A percentile compares a stretch with the other conserved stretches of the same genome.
phyloP scores from a whole-genome alignment of 2,329 filamentous ascomycete species.

The Bimuria novae-zelandiae region DNA sequence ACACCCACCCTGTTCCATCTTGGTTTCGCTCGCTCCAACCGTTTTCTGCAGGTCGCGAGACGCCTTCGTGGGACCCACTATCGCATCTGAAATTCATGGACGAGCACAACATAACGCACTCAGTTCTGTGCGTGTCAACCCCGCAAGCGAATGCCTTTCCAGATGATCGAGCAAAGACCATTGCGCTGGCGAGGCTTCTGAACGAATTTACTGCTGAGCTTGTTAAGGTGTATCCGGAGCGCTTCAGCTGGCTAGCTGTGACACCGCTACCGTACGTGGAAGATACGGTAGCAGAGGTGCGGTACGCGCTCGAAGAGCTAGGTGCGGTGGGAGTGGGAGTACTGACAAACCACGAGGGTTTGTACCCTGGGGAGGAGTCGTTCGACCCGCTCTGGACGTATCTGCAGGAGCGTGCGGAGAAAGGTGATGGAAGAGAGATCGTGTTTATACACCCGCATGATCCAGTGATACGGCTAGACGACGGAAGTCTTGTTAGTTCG shows the following conservation, averaged over 20 bases:
- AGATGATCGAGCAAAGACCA: conserved; percentile 29
- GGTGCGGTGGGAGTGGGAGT: conserved; percentile 38
- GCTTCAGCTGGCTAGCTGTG: conserved; percentile 36
- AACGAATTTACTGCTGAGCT: conserved; percentile 39
- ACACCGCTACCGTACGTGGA: conserved; percentile 38
- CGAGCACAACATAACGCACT: conserved; percentile 29
- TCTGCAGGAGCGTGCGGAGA: conserved; percentile 25
- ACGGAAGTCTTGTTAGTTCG: conserved; percentile 30
- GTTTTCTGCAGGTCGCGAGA: conserved; percentile 39
- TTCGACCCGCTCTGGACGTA: conserved; percentile 35
- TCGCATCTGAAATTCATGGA: conserved; percentile 42
- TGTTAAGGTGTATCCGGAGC: conserved; percentile 27
- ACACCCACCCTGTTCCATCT: conserved; percentile 42
- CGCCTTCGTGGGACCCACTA: conserved; percentile 35
- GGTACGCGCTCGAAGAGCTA: conserved; percentile 36
- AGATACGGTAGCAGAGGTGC: conserved; percentile 33
- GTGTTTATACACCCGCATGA: conserved; percentile 45
- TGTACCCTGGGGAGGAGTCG: conserved; percentile 36
- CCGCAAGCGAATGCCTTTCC: conserved; percentile 43
- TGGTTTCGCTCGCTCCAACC: conserved; percentile 42
- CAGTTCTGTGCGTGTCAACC: conserved; percentile 40
- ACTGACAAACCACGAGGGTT: conserved; percentile 41
- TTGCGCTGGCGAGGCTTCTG: conserved; percentile 41
- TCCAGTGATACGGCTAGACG: conserved; percentile 34
- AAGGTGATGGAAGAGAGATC: conserved; percentile 27